Conservation (phyloP, 192 early-diverging fungal genomes). For the Backusella psychrophila region DNA sequence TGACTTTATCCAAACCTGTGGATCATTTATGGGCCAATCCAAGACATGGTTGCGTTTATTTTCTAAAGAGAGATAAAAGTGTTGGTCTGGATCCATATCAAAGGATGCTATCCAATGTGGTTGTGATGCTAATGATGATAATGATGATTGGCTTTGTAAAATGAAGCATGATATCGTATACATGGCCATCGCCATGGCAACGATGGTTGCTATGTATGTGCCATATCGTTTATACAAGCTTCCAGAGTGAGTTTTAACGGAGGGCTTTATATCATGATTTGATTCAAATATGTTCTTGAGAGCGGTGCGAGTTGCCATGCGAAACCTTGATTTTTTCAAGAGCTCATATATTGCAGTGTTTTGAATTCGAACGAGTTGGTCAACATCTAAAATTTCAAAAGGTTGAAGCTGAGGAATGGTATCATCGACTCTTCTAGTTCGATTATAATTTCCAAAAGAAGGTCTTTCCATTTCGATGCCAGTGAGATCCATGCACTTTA, state of each 20-base stretch:
- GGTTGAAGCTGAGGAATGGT: not conserved
- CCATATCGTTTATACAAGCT: too few relatives aligned
- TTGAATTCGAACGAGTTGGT: constrained; percentile 12
- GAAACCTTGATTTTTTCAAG: constrained; percentile 14
- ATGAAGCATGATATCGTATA: too few relatives aligned
- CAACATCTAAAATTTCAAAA: constrained; percentile 21
- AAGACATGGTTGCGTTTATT: not conserved
- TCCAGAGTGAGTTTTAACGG: too few relatives aligned
- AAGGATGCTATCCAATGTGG: not conserved
- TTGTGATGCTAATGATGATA: too few relatives aligned
- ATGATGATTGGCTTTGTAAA: too few relatives aligned
- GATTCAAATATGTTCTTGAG: not conserved
- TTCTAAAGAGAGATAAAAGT: not conserved
- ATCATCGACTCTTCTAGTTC: not conserved
- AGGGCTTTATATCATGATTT: not conserved
- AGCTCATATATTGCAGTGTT: constrained; percentile 13
- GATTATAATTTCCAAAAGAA: constrained; percentile 7
- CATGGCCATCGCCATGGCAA: too few relatives aligned
- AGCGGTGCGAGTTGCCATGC: constrained; percentile 7
- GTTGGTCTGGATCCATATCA: not conserved
- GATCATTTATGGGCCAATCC: not conserved
- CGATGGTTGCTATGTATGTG: too few relatives aligned
- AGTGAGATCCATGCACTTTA: constrained; percentile 18
- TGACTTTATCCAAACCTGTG: not conserved
- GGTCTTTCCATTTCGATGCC: constrained; percentile 19